Base-by-base conservation (phyloP, 768 basidiomycete species). In the Naganishia vishniacii region DNA sequence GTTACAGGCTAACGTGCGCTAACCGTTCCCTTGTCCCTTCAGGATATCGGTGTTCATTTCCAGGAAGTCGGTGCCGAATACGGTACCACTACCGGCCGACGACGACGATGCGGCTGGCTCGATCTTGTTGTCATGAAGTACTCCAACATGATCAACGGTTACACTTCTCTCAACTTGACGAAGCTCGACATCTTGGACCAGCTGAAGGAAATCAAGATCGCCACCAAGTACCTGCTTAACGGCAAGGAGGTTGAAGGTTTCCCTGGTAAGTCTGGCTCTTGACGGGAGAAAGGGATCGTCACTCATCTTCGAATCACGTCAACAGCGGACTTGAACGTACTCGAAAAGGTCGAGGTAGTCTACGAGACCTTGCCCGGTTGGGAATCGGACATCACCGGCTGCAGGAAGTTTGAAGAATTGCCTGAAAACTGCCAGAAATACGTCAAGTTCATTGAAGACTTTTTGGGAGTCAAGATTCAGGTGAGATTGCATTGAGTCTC, bases 41-140 rank as follows among this genome's bases (percentile, higher is more conserved):
- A 92, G 91, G 84, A 86, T 28, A 76, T 86, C 42, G 95, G 95
- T 12, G 82, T 82, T 20, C 90, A 91, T 70, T 79, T 99, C 18
- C 95, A 98, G 81, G 90, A 93, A 78, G 86, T 97, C 8, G 95
- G 95, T 5, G 83, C 82, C 48, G 95, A 99, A 76, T 95, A 83
- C 68, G 95, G 95, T 20, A 85, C 84, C 26, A 95, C 92, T 1
- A 99, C 95, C 0, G 95, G 95, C 7, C 85, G 95, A 29, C 81
- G 88, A 40, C 83, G 95, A 64, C 87, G 95, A 60, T 91, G 92
- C 77, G 95, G 95, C 13, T 99, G 95, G 95, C 85, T 99, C 47
- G 95, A 99, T 78, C 82, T 98, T 15, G 90, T 97, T 62, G 91
- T 97, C 44, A 83, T 99, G 81, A 87, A 85, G 76, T 87, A 97